These are phyloP conservation scores for Jacaranda mimosifolia DNA, from an alignment of 257 asterid species.

Conservation along the genomic window DNA sequence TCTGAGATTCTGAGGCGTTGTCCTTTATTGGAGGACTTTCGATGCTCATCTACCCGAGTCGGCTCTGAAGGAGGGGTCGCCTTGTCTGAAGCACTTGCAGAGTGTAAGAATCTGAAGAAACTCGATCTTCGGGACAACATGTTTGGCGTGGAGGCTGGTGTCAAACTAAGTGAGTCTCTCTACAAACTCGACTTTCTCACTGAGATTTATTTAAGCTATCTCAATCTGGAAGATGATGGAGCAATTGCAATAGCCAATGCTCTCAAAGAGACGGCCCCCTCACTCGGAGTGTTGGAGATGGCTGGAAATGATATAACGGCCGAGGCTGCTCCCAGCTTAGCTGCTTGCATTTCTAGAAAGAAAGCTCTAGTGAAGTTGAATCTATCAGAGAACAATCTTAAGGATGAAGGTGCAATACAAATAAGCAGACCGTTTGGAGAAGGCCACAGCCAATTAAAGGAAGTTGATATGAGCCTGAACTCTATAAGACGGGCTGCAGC, in stretches of 20 bases:
- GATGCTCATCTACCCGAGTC: slow-evolving; percentile 96
- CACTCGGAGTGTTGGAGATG: slow-evolving; percentile 78
- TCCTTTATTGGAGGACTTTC: slow-evolving; percentile 79
- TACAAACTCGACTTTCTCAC: slow-evolving; percentile 53
- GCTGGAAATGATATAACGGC: slow-evolving; percentile 95
- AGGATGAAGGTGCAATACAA: slow-evolving; percentile 84
- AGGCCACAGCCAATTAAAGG: slow-evolving; percentile 68
- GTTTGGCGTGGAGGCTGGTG: slow-evolving; percentile 84
- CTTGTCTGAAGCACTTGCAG: slow-evolving; percentile 78
- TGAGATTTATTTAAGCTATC: slow-evolving; percentile 83
- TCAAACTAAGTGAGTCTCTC: slow-evolving; percentile 75
- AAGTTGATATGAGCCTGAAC: slow-evolving; percentile 81
- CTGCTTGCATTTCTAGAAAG: slow-evolving; percentile 66
- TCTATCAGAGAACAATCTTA: slow-evolving; percentile 81
- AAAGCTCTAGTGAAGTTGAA: slow-evolving; percentile 70
- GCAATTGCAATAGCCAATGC: slow-evolving; percentile 74
- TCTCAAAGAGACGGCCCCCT: slow-evolving; percentile 70
- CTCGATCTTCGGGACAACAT: slow-evolving; percentile 96
- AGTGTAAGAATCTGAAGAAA: slow-evolving; percentile 72
- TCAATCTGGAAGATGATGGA: slow-evolving; percentile 89
- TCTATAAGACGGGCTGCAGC: slow-evolving; percentile 69
- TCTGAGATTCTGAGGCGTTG: slow-evolving; percentile 76
- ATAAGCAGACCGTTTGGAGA: slow-evolving; percentile 68
- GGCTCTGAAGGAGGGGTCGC: slow-evolving; percentile 85
- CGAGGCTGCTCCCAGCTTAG: slow-evolving; percentile 68